A percentile compares a stretch with the other conserved stretches of the same genome.
phyloP scores from a whole-genome alignment of 306 rosid species.

The Glycine tomentella region DNA sequence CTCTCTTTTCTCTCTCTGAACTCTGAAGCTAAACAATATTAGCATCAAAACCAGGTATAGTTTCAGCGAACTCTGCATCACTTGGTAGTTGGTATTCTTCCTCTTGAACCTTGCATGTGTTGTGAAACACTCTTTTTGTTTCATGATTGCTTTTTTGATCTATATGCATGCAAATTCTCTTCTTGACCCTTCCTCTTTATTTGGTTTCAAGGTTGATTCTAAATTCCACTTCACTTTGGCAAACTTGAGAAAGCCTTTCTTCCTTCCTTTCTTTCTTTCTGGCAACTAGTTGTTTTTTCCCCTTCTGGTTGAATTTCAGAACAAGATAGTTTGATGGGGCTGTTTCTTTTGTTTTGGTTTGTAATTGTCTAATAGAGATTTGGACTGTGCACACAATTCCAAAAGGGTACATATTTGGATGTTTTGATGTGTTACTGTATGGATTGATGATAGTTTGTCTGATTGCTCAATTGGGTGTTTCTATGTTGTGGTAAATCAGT shows the following conservation, averaged over 20 bases:
- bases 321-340: not conserved
- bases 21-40: not conserved
- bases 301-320: conserved; percentile 22
- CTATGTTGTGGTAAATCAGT: not conserved
- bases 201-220: conserved; percentile 17
- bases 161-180: not conserved
- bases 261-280: no score
- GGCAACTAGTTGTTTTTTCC: not conserved
- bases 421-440: not conserved
- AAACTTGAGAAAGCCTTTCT: not conserved
- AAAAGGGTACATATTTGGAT: conserved; percentile 12
- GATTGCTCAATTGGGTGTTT: conserved; percentile 11
- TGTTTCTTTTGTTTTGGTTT: not conserved
- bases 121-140: conserved; percentile 15
- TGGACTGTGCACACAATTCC: not conserved
- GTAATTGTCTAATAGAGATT: conserved; percentile 17
- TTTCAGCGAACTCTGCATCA: conserved; percentile 13
- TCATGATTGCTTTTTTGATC: not conserved
- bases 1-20: not conserved
- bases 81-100: not conserved
- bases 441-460: conserved; percentile 30
- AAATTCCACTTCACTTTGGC: conserved; percentile 19
- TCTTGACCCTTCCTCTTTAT: not conserved
- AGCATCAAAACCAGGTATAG: conserved; percentile 1
- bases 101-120: not conserved